Evolutionary conservation across 179 eudicot species (phyloP), one percentile per base, ranked within the genome.

Genomic region (Silene noctiflora): DNA sequence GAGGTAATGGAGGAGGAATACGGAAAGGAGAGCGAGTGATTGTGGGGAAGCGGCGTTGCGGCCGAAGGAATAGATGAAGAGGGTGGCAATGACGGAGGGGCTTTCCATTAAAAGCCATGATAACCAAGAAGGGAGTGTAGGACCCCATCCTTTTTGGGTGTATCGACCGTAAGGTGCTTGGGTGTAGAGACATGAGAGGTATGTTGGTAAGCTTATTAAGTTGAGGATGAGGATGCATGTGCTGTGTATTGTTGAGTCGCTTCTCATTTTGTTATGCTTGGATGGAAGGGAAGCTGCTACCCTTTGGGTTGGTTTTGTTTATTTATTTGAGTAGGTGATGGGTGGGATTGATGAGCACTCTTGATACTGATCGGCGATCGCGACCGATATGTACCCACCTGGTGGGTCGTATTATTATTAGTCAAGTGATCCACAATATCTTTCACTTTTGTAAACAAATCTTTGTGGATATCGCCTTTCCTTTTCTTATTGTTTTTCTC

Each of bases 121-220:
- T 0, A 90, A 55, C 4, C 89, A 85, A 0, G 98, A 83, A 0
- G 90, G 86, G 29, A 94, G 17, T 17, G 86, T 73, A 9, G 98
- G 90, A 9, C 98, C 97, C 97, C 97, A 94, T 0, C 94, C 96
- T 2, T 85, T 53, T 1, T 94, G 92, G 74, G 13, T 51, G 83
- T 94, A 92, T 72, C 88, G 89, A 75, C 98, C 98, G 77, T 94
- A 94, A 0, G 98, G 97, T 24, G 96, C 97, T 39, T 88, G 87
- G 86, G 86, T 83, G 85, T 77, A 87, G 12, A 59, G 82, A 78
- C 82, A 83, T 20, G 88, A 58, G 79, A 89, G 2, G 82, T 75
- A 62, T 11, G 89, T 89, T 19, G 84, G 87, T 0, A 83, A 85
- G 8, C 76, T 59, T 75, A 83, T 73, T 33, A 84, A 33, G 78